Base-by-base conservation (phyloP, 2,329 filamentous ascomycete genomes). In the Phymatotrichopsis omnivora region DNA sequence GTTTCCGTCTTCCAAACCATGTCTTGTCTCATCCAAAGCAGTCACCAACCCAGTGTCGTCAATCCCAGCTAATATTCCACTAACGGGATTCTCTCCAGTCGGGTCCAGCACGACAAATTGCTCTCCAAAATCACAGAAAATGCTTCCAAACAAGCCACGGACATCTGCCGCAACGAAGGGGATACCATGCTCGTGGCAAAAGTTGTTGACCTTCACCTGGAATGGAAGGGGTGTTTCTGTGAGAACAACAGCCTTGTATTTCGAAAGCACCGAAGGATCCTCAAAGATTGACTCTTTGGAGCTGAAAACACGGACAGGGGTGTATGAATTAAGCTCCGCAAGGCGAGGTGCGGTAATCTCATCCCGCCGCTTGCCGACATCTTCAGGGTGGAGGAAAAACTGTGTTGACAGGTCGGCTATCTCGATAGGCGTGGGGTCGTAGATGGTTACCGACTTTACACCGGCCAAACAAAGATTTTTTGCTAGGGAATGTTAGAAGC, bases 391-490 rank as follows among this genome's bases (percentile, higher is more conserved):
- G 17, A 98, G 77, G 73, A 98, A 98, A 73, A 98, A 98, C 65
- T 98, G 91, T 32, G 91, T 84, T 30, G 91, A 96, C 25, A 98
- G 78, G 62, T 98, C 91, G 58, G 85, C 74, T 57, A 95, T 82
- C 57, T 79, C 73, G 42, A 84, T 82, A 31, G 85, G 85, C 36
- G 80, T 77, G 35, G 91, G 89, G 63, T 98, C 91, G 70, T 86
- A 85, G 44, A 98, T 75, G 2, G 89, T 91, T 57, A 98, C 70
- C 61, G 87, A 95, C 74, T 98, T 98, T 67, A 98, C 91, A 64
- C 91, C 91, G 58, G 91, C 91, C 58, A 98, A 80, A 49, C 91
- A 91, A 61, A 98, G 85, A 61, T 98, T 98, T 75, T 98, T 98
- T 61, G 91, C 89, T 71, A 53, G n/a, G 39, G 22, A 44, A 30